Conservation (phyloP, 805 yeast species). For the Yarrowia alimentaria region DNA sequence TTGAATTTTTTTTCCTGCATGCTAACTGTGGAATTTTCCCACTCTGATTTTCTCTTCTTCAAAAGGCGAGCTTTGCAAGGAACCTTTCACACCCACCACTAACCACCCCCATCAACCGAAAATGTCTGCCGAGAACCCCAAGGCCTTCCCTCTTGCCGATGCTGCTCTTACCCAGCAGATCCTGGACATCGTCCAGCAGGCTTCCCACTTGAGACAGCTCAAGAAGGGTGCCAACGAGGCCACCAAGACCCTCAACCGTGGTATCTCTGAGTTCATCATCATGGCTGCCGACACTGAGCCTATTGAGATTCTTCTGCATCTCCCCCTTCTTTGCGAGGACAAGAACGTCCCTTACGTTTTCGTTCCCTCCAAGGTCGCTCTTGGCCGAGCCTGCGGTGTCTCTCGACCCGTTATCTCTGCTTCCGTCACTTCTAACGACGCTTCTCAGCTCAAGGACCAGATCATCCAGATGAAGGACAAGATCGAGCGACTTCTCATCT, state of each 20-base stretch:
- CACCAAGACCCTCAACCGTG: slow-evolving; percentile 98
- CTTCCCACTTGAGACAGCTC: slow-evolving; percentile 95
- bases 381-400: slow-evolving; percentile 99
- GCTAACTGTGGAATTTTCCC: background rate
- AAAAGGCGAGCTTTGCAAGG: slow-evolving; percentile 44
- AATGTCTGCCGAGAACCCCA: slow-evolving; percentile 89
- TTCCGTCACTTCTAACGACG: slow-evolving; percentile 96
- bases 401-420: slow-evolving; percentile 99
- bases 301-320: slow-evolving; percentile 94
- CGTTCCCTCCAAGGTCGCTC: slow-evolving; percentile 96
- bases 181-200: slow-evolving; percentile 96
- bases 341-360: slow-evolving; percentile 99
- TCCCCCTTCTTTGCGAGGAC: slow-evolving; percentile 97
- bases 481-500: slow-evolving; percentile 95
- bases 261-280: slow-evolving; percentile 97
- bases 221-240: slow-evolving; percentile 99
- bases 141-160: slow-evolving; percentile 99
- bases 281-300: slow-evolving; percentile 99
- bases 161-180: slow-evolving; percentile 93
- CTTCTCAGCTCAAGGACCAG: slow-evolving; percentile 95
- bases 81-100: slow-evolving; percentile 35
- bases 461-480: slow-evolving; percentile 97
- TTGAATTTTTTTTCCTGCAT: slow-evolving; percentile 26
- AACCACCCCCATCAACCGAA: slow-evolving; percentile 29
- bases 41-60: slow-evolving; percentile 24